A percentile compares a stretch with the other conserved stretches of the same genome.
These are phyloP conservation scores for Cenchrus purpureus DNA, from an alignment of 176 grass and related monocot genomes.

Conservation along the genomic window DNA sequence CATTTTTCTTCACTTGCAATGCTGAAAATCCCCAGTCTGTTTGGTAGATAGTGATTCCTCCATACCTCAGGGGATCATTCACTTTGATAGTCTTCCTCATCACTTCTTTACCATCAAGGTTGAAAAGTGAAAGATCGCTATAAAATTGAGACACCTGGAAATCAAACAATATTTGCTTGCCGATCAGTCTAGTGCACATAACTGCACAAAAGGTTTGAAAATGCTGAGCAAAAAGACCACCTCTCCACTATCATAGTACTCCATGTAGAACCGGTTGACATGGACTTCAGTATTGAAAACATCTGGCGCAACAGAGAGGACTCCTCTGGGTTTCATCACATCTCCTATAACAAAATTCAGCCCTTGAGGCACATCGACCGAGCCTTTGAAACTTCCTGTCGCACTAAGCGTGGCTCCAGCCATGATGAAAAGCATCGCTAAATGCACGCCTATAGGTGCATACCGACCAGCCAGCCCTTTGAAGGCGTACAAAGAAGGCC, in stretches of 20 bases:
- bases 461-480: slow-evolving; percentile 80
- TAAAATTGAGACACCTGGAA: slow-evolving; percentile 92
- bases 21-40: slow-evolving; percentile 96
- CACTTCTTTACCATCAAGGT: slow-evolving; percentile 87
- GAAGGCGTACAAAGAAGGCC: slow-evolving; percentile 85
- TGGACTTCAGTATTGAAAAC: slow-evolving; percentile 92
- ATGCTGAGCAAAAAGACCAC: slow-evolving; percentile 40
- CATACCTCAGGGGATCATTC: slow-evolving; percentile 90
- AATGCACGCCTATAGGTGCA: slow-evolving; percentile 87
- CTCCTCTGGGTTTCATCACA: slow-evolving; percentile 77
- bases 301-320: slow-evolving; percentile 62
- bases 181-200: background rate
- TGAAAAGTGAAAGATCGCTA: slow-evolving; percentile 82
- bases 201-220: slow-evolving; percentile 4
- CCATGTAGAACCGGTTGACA: slow-evolving; percentile 95
- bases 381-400: slow-evolving; percentile 83
- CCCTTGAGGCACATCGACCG: slow-evolving; percentile 86
- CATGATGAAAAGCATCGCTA: slow-evolving; percentile 96
- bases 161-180: slow-evolving; percentile 19
- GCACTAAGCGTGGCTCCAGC: slow-evolving; percentile 84
- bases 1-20: slow-evolving; percentile 86
- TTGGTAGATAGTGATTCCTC: slow-evolving; percentile 89
- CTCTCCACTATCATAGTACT: slow-evolving; percentile 98
- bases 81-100: slow-evolving; percentile 94
- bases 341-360: slow-evolving; percentile 93